Conservation (phyloP, 1,284 basidiomycete genomes). For the Cryptococcus amylolentus region DNA sequence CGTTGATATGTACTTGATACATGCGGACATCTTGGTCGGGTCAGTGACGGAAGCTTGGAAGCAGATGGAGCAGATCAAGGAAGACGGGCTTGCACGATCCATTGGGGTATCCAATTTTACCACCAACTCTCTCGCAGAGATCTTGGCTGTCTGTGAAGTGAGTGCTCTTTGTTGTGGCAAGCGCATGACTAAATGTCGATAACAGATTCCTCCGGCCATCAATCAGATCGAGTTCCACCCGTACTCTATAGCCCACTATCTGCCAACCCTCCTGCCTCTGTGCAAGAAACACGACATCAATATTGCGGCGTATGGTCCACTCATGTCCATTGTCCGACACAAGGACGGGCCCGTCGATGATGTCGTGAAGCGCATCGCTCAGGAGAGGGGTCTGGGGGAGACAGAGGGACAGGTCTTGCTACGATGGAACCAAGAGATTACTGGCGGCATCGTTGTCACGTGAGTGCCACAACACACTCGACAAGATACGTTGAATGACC, state of each 20-base stretch:
- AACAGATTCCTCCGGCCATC: slow-evolving; percentile 59
- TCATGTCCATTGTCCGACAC: slow-evolving; percentile 62
- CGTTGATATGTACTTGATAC: slow-evolving; percentile 64
- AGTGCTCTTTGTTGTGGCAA: slow-evolving; percentile 25
- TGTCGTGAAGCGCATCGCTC: slow-evolving; percentile 57
- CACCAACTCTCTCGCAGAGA: slow-evolving; percentile 19
- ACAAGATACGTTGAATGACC: neutral
- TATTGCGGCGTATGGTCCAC: slow-evolving; percentile 64
- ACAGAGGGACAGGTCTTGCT: slow-evolving; percentile 32
- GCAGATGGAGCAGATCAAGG: slow-evolving; percentile 59
- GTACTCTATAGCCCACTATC: slow-evolving; percentile 60
- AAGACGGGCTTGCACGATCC: slow-evolving; percentile 60
- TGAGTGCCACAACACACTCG: slow-evolving; percentile 30
- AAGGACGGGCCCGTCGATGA: slow-evolving; percentile 62
- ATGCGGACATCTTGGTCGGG: slow-evolving; percentile 53
- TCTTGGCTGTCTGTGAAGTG: slow-evolving; percentile 53
- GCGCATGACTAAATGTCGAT: slow-evolving; percentile 48
- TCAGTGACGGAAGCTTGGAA: slow-evolving; percentile 57
- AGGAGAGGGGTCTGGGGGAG: slow-evolving; percentile 18
- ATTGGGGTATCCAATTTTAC: slow-evolving; percentile 66
- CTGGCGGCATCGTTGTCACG: slow-evolving; percentile 58
- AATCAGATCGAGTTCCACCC: slow-evolving; percentile 74
- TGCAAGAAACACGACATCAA: slow-evolving; percentile 59
- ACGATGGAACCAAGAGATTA: slow-evolving; percentile 30
- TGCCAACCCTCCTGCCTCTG: slow-evolving; percentile 59